Conservation (phyloP, 176 grass and related monocot species). For the Cenchrus americanus region DNA sequence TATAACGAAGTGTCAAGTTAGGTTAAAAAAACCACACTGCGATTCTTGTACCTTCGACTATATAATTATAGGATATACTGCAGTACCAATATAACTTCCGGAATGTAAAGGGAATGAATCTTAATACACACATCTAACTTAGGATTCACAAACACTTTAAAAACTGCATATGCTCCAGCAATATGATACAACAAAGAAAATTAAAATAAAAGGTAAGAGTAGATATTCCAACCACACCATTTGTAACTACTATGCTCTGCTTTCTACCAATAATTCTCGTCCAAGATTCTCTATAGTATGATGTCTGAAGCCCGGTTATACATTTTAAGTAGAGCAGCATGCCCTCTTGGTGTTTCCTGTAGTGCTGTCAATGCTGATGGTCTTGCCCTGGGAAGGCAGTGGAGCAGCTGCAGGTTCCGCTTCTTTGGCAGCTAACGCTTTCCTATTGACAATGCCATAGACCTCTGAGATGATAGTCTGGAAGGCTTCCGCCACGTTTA, state of each 20-base stretch:
- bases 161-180: constrained; percentile 27
- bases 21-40: background rate
- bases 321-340: constrained; percentile 70
- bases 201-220: constrained; percentile 17
- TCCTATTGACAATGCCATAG: constrained; percentile 78
- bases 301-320: background rate
- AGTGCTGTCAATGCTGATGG: constrained; percentile 60
- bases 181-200: constrained; percentile 5
- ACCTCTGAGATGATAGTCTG: constrained; percentile 76
- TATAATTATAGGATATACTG: constrained; percentile 44
- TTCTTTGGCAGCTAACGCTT: constrained; percentile 68
- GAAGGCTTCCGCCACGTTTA: constrained; percentile 85
- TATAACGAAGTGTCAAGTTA: background rate
- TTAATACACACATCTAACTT: constrained; percentile 50
- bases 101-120: constrained; percentile 41
- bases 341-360: constrained; percentile 45
- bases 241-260: constrained; percentile 33
- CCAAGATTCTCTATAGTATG: constrained; percentile 44
- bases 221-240: constrained; percentile 19
- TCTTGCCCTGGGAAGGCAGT: constrained; percentile 59
- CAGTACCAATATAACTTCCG: constrained; percentile 37
- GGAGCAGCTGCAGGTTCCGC: constrained; percentile 50
- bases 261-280: constrained; percentile 15
- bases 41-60: background rate
- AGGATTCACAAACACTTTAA: constrained; percentile 40